Base-by-base conservation (phyloP, 306 rosid species). In the Glycine latifolia region DNA sequence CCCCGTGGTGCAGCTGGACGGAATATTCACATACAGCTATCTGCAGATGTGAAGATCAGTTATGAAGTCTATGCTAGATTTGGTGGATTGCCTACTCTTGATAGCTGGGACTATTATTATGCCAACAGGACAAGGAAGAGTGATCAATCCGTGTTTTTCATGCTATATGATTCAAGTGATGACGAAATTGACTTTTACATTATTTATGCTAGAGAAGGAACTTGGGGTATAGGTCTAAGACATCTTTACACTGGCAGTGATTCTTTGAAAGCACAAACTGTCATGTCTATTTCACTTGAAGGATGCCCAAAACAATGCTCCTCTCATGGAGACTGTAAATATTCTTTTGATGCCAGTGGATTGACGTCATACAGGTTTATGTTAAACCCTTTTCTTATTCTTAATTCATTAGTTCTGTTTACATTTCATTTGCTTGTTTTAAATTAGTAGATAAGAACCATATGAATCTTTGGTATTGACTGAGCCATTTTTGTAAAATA, bases 1-100 rank as follows among this genome's bases (percentile, higher is more conserved):
- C 99, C 98, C 58, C 90, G 17, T 43, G 99, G 99, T 16, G 97
- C 93, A 47, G 96, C 99, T 41, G 99, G 99, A 70, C 91, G 93
- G 84, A 92, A 89, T 81, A 82, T 96, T 69, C 98, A 90, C 59
- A 43, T 96, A 11, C 90, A 59, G 16, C 84, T 96, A 61, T 78
- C 90, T 14, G 87, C 97, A 55, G 87, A 90, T 76, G 72, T 61
- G 11, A 83, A 86, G 83, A 78, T 91, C 80, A 80, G 48, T 74
- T 91, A 88, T 67, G 94, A 96, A 89, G 84, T 93, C 63, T 96
- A 96, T 85, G 93, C 97, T 74, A 86, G 97, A 87, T 91, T 88
- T 69, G 97, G 99, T 39, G 98, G 99, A 83, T 90, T 89, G 56
- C 99, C 99, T 20, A 91, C 97, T 68, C 87, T 89, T 84, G 87